Conservation (phyloP, 2,329 filamentous ascomycete genomes). For the Colletotrichum kahawae region DNA sequence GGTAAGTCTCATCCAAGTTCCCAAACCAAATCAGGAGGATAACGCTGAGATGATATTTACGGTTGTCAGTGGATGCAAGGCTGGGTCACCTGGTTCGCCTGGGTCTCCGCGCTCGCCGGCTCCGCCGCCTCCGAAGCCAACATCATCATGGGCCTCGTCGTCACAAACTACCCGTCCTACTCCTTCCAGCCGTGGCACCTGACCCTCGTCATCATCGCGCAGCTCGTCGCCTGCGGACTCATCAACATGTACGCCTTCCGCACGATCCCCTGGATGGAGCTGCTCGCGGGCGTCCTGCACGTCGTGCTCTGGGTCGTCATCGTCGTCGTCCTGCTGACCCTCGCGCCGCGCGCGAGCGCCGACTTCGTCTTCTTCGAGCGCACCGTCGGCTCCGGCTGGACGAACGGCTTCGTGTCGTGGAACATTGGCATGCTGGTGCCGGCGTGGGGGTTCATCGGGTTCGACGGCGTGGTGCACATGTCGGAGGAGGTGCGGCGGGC, state of each 20-base stretch:
- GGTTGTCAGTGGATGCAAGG: conserved; percentile 13
- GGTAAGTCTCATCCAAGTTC: background rate
- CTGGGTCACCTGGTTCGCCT: conserved; percentile 20
- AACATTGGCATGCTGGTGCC: conserved; percentile 19
- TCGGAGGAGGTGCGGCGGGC: conserved; percentile 22
- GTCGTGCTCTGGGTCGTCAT: conserved; percentile 16
- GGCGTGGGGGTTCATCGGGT: conserved; percentile 18
- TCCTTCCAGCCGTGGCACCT: conserved; percentile 18
- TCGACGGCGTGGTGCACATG: conserved; percentile 23
- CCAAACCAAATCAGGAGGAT: fast-evolving
- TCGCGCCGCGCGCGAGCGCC: conserved; percentile 11
- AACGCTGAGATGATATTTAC: background rate
- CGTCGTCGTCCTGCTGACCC: conserved; percentile 5
- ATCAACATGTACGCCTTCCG: conserved; percentile 22
- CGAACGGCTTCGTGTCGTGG: conserved; percentile 21
- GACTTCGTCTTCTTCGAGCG: conserved; percentile 18
- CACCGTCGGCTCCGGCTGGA: conserved; percentile 18
- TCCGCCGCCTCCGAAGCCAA: conserved; percentile 16
- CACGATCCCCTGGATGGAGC: conserved; percentile 19
- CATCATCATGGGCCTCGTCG: conserved; percentile 19
- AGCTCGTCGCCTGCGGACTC: conserved; percentile 10
- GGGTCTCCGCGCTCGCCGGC: conserved; percentile 16
- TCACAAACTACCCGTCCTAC: conserved; percentile 15
- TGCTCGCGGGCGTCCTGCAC: conserved; percentile 13
- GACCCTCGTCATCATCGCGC: conserved; percentile 16